phyloP scores from a whole-genome alignment of 306 rosid genomes.

The Alnus rubra region DNA sequence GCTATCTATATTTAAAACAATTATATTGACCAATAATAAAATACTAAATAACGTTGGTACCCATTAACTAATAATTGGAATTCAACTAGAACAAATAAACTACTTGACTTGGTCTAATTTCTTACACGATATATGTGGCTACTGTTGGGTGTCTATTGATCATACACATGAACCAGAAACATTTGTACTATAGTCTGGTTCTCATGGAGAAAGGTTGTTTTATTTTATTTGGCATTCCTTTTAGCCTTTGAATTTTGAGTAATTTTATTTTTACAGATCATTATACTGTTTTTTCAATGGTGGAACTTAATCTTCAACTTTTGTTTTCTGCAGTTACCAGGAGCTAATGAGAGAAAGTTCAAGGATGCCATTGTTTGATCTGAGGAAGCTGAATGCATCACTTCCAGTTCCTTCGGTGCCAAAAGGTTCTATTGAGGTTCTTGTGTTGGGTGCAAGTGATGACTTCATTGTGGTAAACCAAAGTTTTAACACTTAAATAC shows the following conservation, averaged over 20 bases:
- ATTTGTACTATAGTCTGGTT: not conserved
- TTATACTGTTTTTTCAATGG: not conserved
- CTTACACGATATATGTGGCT: not conserved
- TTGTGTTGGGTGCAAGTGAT: slow-evolving; percentile 74
- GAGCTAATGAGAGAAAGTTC: slow-evolving; percentile 89
- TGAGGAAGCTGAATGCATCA: slow-evolving; percentile 79
- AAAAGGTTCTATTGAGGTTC: slow-evolving; percentile 52
- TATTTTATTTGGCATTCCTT: not conserved
- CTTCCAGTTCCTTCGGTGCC: slow-evolving; percentile 80
- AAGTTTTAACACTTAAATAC: not conserved
- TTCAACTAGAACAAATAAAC: not conserved
- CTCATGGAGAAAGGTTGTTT: not conserved
- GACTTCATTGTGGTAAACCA: slow-evolving; percentile 83
- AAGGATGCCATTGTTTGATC: slow-evolving; percentile 89
- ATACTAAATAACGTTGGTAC: not conserved
- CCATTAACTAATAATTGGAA: not conserved
- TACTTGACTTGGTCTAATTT: not conserved
- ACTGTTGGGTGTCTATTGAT: not conserved
- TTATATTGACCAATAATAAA: not conserved
- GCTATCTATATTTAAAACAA: too few relatives aligned
- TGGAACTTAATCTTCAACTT: not conserved
- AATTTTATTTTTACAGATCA: not conserved
- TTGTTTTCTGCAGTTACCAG: slow-evolving; percentile 63
- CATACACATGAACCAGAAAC: not conserved
- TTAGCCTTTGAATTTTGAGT: not conserved